Evolutionary conservation across 1,284 basidiomycete species (phyloP).

Genomic region (Cystobasidium slooffiae): DNA sequence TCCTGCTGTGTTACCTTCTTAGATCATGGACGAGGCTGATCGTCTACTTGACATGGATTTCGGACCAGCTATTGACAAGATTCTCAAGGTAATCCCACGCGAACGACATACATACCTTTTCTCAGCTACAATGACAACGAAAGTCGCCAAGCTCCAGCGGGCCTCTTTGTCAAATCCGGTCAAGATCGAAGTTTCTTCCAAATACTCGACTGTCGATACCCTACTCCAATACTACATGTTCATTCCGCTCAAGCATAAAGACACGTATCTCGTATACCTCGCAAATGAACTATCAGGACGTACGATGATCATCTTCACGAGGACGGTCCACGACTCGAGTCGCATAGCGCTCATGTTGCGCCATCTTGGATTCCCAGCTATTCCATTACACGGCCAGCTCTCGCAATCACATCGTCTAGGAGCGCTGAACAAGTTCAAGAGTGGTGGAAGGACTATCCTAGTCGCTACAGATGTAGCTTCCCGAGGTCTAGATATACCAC

Average conservation of each 20-base stretch:
- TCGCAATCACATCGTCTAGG: conserved; percentile 91
- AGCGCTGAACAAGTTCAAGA: conserved; percentile 95
- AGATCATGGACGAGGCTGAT: conserved; percentile 98
- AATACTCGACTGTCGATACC: conserved; percentile 97
- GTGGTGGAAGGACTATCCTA: conserved; percentile 85
- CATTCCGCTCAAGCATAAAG: conserved; percentile 90
- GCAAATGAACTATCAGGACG: conserved; percentile 87
- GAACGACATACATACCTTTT: conserved; percentile 96
- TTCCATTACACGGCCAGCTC: conserved; percentile 94
- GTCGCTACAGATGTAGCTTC: conserved; percentile 98
- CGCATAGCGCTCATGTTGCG: conserved; percentile 87
- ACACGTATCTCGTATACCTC: conserved; percentile 87
- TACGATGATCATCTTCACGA: conserved; percentile 93
- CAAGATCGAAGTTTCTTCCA: conserved; percentile 90
- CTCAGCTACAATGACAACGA: conserved; percentile 99
- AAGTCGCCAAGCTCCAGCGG: conserved; percentile 94
- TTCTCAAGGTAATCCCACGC: conserved; percentile 91
- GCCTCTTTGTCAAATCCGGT: conserved; percentile 94
- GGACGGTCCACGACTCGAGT: conserved; percentile 93
- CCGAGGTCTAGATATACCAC: conserved; percentile 92
- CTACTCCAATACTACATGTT: conserved; percentile 95
- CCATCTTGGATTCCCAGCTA: conserved; percentile 88
- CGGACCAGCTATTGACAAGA: conserved; percentile 94
- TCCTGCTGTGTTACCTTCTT: background rate
- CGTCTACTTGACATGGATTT: conserved; percentile 97